Conservation (phyloP, 2,329 filamentous ascomycete genomes). For the Xylariaceae sp. region DNA sequence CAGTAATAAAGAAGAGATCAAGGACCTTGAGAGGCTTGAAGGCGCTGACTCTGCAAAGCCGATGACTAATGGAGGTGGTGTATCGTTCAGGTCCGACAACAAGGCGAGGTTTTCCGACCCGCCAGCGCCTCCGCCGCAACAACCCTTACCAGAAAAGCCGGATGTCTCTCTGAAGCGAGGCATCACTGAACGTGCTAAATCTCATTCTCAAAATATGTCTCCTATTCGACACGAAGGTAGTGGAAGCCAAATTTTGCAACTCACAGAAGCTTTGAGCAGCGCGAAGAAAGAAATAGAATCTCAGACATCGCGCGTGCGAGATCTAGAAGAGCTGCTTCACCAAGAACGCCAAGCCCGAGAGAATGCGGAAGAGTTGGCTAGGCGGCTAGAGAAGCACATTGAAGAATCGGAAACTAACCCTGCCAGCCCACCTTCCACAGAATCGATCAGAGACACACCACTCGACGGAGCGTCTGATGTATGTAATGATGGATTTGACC, state of each 20-base stretch:
- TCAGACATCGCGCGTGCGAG: conserved; percentile 73
- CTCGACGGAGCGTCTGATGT: conserved; percentile 46
- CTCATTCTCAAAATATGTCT: conserved; percentile 47
- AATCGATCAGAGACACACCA: conserved; percentile 35
- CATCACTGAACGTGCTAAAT: conserved; percentile 69
- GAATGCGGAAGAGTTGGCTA: conserved; percentile 75
- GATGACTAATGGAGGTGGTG: conserved; percentile 46
- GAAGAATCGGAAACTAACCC: conserved; percentile 47
- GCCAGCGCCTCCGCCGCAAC: conserved; percentile 86
- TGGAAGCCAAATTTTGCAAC: conserved; percentile 69
- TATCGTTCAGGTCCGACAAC: conserved; percentile 62
- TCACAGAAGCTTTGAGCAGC: conserved; percentile 78
- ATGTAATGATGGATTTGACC: conserved; percentile 32
- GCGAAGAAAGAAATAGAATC: conserved; percentile 82
- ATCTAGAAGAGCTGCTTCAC: conserved; percentile 71
- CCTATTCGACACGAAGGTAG: conserved; percentile 53
- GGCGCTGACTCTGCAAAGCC: conserved; percentile 44
- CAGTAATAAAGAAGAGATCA: conserved; percentile 63
- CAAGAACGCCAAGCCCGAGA: conserved; percentile 79
- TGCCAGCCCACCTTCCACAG: conserved; percentile 35
- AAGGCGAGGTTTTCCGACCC: conserved; percentile 88
- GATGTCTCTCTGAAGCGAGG: conserved; percentile 70
- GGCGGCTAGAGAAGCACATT: conserved; percentile 62
- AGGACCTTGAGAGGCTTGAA: conserved; percentile 51
- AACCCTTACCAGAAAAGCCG: conserved; percentile 89